Evolutionary conservation across 345 rosid genomes (phyloP), one percentile per base, ranked within the genome.

Genomic region (Brassica nigra): DNA sequence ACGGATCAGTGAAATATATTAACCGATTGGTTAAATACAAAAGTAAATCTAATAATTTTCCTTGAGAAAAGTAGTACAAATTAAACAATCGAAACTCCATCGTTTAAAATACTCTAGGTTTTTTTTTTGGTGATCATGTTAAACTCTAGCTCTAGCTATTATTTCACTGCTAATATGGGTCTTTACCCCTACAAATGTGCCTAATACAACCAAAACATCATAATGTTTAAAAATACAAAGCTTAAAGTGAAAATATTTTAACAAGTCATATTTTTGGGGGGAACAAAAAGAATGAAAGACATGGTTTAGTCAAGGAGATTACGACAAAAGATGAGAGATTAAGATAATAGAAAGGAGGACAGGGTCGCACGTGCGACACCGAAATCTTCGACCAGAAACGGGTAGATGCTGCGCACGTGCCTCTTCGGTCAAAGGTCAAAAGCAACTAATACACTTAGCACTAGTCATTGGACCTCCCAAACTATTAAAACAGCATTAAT

Each of bases 351-450:
- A 12, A 37, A 37, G 66, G 78, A 70, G 73, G 80, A 80, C 80
- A 81, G 63, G 65, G 80, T 34, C 81, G 91, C 92, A 90, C 97
- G 94, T 91, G 94, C 91, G 85, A 82, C 90, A 77, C 92, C 88
- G 94, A 86, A 86, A 84, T 88, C 82, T 78, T 82, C 87, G 88
- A 86, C 88, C 37, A 57, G 70, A 73, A 71, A 55, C 77, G 68
- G 57, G 76, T 78, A 85, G 90, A 86, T 86, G 86, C 89, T 36
- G 84, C 86, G 88, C 92, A 90, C 94, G 92, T 91, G 94, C 87
- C 83, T 80, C 61, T 74, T 74, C 84, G 66, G 92, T 90, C 97
- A 90, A 90, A 70, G 89, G 97, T 91, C 97, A 91, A 91, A 86
- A 87, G 89, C 80, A 75, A 82, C 83, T 79, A 86, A 78, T 84